Evolutionary conservation across 306 rosid species (phyloP), one percentile per base, ranked within the genome.

Genomic region (Rubus parviflorus): DNA sequence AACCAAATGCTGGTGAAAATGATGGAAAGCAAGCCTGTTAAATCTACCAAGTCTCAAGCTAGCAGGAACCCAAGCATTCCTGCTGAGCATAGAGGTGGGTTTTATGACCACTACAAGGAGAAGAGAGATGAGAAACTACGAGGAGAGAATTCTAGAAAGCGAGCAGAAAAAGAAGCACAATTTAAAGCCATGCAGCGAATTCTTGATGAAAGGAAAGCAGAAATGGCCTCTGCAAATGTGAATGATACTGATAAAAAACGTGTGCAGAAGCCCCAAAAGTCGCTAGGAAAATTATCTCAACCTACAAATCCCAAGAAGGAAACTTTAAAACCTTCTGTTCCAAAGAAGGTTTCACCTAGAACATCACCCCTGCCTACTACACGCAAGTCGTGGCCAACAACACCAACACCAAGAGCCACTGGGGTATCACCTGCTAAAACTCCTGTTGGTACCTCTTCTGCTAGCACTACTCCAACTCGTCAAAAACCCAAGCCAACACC

Each of bases 331-430:
- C 85, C 96, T 64, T 75, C 86, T 57, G 80, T 68, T 72, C 57
- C 83, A 2, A 90, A 86, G 81, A 92, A 82, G 83, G 67, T 64
- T 46, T 65, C 82, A 43, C 86, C 97, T 63, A 92, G 77, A 88
- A 70, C 87, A 14, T 74, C 94, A 70, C 77, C 90, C 35, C 14
- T 90, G 85, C 92, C 95, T 87, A 88, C 89, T 72, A 87, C 90
- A 37, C 97, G 96, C 2, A 95, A 92, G 84, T 90, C 97, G 8
- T 95, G 97, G 98, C 91, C 93, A 58, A 83, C 96, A 73, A 84
- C 96, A 68, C 92, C 97, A 54, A 89, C 90, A 16, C 87, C 90
- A 30, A 84, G 89, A 85, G 77, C 82, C 54, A 43, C 78, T 38
- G 96, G 88, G 62, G 78, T 86, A 72, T 86, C 93, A 52, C 96